Evolutionary conservation across 306 rosid genomes (phyloP), one percentile per base, ranked within the genome.

Genomic region (Urtica urens): DNA sequence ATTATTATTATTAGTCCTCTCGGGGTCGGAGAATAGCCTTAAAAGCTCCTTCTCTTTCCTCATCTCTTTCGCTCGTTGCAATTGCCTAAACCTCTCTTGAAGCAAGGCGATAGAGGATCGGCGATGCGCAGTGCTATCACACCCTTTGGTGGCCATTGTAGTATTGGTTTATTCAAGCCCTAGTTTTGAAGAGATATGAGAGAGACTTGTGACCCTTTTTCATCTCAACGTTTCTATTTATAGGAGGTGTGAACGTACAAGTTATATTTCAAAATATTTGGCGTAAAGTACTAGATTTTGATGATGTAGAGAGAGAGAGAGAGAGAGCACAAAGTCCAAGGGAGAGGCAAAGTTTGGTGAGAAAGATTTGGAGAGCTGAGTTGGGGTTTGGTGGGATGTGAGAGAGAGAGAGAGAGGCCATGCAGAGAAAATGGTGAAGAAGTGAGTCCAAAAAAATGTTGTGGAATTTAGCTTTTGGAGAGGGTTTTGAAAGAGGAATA

Each of bases 21-120:
- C 54, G 4, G 69, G 50, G 38, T 51, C 69, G 20, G 72, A 56
- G 8, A 51, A 50, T 48, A 68, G 51, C 53, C 76, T 56, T 26
- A 66, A 49, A n/a, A 64, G 61, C 69, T 69, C 76, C 47, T 64
- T 64, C 58, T 66, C 72, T 52, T 69, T 65, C 60, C 75, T 74
- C 59, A 60, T 64, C 69, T 69, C 75, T 55, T 68, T 73, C 25
- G 72, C 80, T 56, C 58, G 60, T 69, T 69, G 72, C 72, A 74
- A 49, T 59, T 43, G 69, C 51, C 60, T 56, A 38, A 73, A 73
- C 46, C 79, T 64, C 60, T 73, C 79, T 58, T 73, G 76, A 52
- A 69, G 75, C 53, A 74, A 45, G 31, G 69, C 72, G 23, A 74
- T 69, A 64, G 80, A 69, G 65, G 80, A 69, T 37, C 38, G 59